Conservation (phyloP, 1,139 yeast genomes). For the Debaryomyces coudertii region DNA sequence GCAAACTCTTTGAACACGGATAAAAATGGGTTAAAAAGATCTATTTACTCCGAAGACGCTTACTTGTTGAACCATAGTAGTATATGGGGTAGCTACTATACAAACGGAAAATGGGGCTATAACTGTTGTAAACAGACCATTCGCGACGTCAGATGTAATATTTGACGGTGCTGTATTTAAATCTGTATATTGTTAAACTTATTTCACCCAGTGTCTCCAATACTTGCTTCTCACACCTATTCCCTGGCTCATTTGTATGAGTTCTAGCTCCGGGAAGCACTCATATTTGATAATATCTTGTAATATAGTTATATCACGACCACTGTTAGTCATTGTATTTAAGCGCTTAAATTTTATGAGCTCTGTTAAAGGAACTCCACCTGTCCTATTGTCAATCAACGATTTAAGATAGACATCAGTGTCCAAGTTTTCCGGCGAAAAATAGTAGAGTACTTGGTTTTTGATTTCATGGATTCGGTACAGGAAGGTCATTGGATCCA, state of each 20-base stretch:
- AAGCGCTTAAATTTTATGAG: conserved; percentile 25
- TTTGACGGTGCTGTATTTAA: no score
- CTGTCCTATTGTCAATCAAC: conserved; percentile 22
- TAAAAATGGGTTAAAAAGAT: conserved; percentile 16
- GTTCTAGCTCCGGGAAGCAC: conserved; percentile 19
- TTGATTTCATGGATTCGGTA: conserved; percentile 15
- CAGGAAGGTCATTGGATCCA: conserved; percentile 2
- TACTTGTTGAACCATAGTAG: conserved; percentile 41
- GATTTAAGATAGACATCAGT: conserved; percentile 28
- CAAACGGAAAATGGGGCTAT: conserved; percentile 54
- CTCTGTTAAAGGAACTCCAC: conserved; percentile 21
- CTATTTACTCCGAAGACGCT: conserved; percentile 42
- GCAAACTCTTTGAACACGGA: conserved; percentile 11
- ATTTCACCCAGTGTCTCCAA: conserved; percentile 24
- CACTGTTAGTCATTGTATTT: conserved; percentile 23
- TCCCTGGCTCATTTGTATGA: conserved; percentile 17
- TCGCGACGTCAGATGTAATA: neutral
- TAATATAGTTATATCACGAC: conserved; percentile 20
- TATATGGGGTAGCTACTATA: conserved; percentile 54
- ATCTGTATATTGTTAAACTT: neutral
- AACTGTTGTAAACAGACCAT: conserved; percentile 41
- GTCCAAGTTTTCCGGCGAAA: conserved; percentile 29
- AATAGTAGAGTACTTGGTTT: conserved; percentile 27
- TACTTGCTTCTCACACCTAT: conserved; percentile 17
- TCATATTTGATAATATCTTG: conserved; percentile 19